Percentiles rank a stretch among this genome's conserved stretches.
These are phyloP conservation scores for Boletus tylopilopsis DNA, from an alignment of 768 basidiomycete species.

Conservation along the genomic window DNA sequence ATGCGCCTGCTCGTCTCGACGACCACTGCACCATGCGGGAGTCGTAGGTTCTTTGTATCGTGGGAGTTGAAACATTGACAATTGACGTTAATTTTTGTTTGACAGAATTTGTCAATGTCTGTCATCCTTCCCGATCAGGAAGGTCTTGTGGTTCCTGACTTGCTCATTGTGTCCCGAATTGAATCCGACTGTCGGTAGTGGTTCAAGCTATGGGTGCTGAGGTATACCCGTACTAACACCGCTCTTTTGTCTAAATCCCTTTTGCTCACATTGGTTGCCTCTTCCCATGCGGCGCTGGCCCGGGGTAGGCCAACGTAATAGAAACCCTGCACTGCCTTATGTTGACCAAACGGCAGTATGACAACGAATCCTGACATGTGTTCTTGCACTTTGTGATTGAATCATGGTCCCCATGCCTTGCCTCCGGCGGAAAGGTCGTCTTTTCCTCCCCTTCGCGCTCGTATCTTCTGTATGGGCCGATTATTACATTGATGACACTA, in stretches of 20 bases:
- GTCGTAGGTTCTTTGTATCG: too few species aligned
- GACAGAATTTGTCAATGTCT: too few species aligned
- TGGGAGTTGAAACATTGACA: not conserved
- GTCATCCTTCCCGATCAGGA: not conserved
- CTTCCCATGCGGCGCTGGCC: too few species aligned
- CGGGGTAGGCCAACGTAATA: too few species aligned
- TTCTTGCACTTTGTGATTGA: not conserved
- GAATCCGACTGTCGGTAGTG: too few species aligned
- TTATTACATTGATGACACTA: slow-evolving; percentile 26
- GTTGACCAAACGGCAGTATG: not conserved
- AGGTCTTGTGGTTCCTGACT: not conserved
- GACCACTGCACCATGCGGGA: too few species aligned
- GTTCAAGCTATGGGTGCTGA: too few species aligned
- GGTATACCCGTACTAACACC: too few species aligned
- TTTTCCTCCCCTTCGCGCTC: slow-evolving; percentile 1
- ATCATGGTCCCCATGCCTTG: not conserved
- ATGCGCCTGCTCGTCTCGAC: slow-evolving; percentile 1
- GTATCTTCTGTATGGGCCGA: slow-evolving; percentile 10
- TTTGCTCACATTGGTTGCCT: not conserved
- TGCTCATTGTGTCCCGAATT: too few species aligned
- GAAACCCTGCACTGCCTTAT: not conserved
- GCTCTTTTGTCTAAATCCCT: too few species aligned
- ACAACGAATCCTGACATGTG: not conserved
- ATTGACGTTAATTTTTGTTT: too few species aligned
- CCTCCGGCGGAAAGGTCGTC: not conserved